These are phyloP conservation scores for Colletotrichum zoysiae DNA, from an alignment of 2,329 filamentous ascomycete species.

Conservation along the genomic window DNA sequence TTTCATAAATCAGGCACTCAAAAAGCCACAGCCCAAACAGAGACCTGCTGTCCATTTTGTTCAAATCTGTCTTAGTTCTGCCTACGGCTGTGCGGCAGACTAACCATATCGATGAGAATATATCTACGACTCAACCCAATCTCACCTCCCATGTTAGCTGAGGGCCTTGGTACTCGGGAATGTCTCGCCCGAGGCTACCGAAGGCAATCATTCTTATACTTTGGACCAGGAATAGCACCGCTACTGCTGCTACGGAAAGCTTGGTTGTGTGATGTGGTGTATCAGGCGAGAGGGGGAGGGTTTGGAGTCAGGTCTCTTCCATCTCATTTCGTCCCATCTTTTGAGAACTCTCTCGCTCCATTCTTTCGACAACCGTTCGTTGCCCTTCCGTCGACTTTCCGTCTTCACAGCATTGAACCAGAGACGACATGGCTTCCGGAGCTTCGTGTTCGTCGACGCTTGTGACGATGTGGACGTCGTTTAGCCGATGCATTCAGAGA, in stretches of 20 bases:
- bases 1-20: not conserved
- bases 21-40: not conserved
- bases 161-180: not conserved
- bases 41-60: not conserved
- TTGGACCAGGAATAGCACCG: not conserved
- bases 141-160: not conserved
- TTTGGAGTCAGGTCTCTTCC: constrained; percentile 13
- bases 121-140: not conserved
- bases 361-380: constrained; percentile 24
- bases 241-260: not conserved
- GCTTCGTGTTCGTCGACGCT: constrained; percentile 15
- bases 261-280: not conserved
- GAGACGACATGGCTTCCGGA: constrained; percentile 27
- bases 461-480: constrained; percentile 19
- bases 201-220: not conserved
- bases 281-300: constrained; percentile 11
- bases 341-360: constrained; percentile 21
- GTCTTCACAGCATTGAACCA: not conserved
- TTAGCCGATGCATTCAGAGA: constrained; percentile 26
- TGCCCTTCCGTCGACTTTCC: not conserved
- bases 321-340: constrained; percentile 34
- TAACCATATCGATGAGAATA: not conserved
- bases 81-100: not conserved
- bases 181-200: not conserved
- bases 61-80: not conserved